Evolutionary conservation across 208 protist genomes (phyloP), one percentile per base, ranked within the genome.

Genomic region (Phytomonas serpens): DNA sequence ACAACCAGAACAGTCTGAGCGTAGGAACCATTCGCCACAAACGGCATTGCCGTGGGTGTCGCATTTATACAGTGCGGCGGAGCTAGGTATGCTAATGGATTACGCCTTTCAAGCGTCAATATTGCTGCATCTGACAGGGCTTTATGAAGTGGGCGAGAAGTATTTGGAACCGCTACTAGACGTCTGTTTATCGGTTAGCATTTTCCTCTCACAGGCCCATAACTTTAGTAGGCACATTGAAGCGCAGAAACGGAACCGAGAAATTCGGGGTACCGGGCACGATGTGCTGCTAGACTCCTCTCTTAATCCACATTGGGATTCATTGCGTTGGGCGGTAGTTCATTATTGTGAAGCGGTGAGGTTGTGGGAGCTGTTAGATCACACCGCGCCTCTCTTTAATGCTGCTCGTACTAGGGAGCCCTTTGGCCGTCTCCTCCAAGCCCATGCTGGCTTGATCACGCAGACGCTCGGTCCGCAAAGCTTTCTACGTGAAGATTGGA

Each of bases 81-180:
- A 57, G 47, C 47, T 57, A 57, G 47, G 47, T 57, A 57, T 57
- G 47, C 27, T 57, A 57, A 57, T 57, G 47, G 47, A 57, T 57
- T 57, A 27, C 47, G 19, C 23, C 29, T 86, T 88, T n/a, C 74
- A 73, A 37, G 83, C 80, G 4, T 61, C 84, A 2, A n/a, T 93
- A 14, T 70, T 95, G 52, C 74, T 95, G 40, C 90, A 90, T 72
- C 67, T 92, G 9, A 88, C 82, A 16, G 85, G 75, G 9, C 67
- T 90, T 11, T 90, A 82, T 66, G 83, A 79, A 32, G 76, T 88
- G 7, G 77, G 78, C 4, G 87, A 90, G n/a, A 77, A 85, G 33
- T 86, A 91, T 47, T 78, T 88, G 29, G 90, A 93, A 77, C 42
- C 69, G 1, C 78, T 95, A 9, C 52, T 95, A 34, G 73, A 78